phyloP scores from a whole-genome alignment of 306 rosid genomes.

The Dryas octopetala region DNA sequence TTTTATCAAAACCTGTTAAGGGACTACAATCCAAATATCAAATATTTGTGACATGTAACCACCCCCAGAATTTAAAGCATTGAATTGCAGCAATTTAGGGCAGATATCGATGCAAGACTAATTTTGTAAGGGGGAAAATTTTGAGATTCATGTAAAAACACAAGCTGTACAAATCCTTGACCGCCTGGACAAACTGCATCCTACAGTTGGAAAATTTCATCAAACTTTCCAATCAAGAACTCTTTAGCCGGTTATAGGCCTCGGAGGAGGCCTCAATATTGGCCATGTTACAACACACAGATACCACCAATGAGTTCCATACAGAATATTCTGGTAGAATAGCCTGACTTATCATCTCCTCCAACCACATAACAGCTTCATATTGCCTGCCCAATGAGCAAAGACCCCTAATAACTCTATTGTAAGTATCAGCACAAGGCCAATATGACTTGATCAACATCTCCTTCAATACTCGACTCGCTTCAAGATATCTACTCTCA shows the following conservation, averaged over 20 bases:
- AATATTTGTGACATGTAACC: neutral
- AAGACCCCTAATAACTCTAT: slow-evolving; percentile 32
- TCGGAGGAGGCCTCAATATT: slow-evolving; percentile 4
- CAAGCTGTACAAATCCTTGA: too few species aligned
- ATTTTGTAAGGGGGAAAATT: too few species aligned
- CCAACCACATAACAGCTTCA: slow-evolving; percentile 40
- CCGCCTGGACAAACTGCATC: too few species aligned
- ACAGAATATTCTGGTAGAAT: slow-evolving; percentile 26
- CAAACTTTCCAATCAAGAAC: neutral
- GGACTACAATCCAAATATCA: neutral
- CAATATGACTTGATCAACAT: slow-evolving; percentile 36
- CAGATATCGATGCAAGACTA: neutral
- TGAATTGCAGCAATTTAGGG: neutral
- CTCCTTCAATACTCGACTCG: slow-evolving; percentile 29
- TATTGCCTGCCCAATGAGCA: slow-evolving; percentile 38
- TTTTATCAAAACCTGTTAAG: neutral
- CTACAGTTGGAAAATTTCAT: too few species aligned
- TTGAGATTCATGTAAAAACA: too few species aligned
- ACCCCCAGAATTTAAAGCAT: too few species aligned
- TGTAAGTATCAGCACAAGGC: slow-evolving; percentile 31
- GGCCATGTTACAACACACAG: slow-evolving; percentile 27
- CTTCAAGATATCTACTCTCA: slow-evolving; percentile 32
- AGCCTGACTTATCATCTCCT: slow-evolving; percentile 42
- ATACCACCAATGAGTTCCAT: slow-evolving; percentile 42
- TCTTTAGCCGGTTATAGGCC: neutral